Evolutionary conservation across 2,329 filamentous ascomycete species (phyloP), one percentile per base, ranked within the genome.

Genomic region (Colletotrichum shisoi): DNA sequence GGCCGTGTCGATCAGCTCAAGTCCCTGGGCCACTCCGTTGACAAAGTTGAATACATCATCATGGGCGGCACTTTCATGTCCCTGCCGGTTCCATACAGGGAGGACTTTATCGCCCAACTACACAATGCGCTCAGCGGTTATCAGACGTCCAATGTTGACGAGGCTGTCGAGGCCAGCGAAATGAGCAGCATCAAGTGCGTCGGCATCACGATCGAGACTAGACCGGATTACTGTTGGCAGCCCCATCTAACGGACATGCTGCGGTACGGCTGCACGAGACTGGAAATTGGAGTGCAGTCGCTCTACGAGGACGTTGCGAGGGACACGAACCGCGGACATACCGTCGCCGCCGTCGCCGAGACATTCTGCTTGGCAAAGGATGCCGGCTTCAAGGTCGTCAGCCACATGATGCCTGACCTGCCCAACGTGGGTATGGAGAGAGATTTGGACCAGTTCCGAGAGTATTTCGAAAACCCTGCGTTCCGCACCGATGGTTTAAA

Each of bases 41-140:
- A 99, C 81, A 99, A 99, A 79, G 95, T 99, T 27, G 95, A 99
- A 82, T 99, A 98, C 79, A 99, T 99, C 76, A 97, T 99, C 76
- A 99, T 99, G 95, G 95, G 95, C 68, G 95, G 95, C 71, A 99
- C 95, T 0, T 99, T 99, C 80, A 99, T 99, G 96, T 98, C 94
- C 3, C 81, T 99, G 31, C 86, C 94, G 9, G 89, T 93, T 73
- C 89, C 90, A 27, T 99, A 99, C 78, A 85, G 95, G 34, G 92
- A 99, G 69, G 89, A 92, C 63, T 99, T 99, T 74, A 97, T 99
- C 67, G 91, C 93, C 1, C 94, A 97, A 75, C 85, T 99, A 57
- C 95, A 99, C 81, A 99, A 99, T 76, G 95, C 95, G 1, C 86
- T 99, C 8, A 97, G 93, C 71, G 95, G 95, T 8, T 99, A 99